phyloP scores from a whole-genome alignment of 2,329 filamentous ascomycete genomes.

The Cytospora chrysosperma region DNA sequence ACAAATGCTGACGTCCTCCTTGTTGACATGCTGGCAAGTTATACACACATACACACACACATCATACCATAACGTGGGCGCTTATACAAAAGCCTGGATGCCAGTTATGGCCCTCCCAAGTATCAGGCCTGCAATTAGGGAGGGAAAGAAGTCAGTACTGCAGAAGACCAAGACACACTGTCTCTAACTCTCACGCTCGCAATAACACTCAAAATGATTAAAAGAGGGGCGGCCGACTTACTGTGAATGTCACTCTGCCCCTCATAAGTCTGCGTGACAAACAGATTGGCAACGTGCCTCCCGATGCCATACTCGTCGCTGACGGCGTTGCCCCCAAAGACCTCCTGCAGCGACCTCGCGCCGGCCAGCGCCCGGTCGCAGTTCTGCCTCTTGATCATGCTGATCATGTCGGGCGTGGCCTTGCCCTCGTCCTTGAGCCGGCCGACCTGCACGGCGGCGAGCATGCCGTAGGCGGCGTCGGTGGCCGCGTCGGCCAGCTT shows the following conservation, averaged over 20 bases:
- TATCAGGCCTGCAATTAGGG: constrained; percentile 64
- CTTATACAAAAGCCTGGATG: constrained; percentile 74
- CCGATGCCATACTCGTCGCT: constrained; percentile 97
- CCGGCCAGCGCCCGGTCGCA: constrained; percentile 86
- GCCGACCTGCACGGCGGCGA: constrained; percentile 87
- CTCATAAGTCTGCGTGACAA: constrained; percentile 97
- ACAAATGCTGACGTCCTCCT: background rate
- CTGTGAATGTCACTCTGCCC: constrained; percentile 97
- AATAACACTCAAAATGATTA: too few species aligned
- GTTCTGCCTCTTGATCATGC: constrained; percentile 95
- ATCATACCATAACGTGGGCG: background rate
- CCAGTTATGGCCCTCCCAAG: constrained; percentile 67
- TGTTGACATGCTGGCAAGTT: too few species aligned
- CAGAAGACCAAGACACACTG: constrained; percentile 19
- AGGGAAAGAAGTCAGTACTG: constrained; percentile 31
- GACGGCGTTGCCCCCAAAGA: constrained; percentile 97
- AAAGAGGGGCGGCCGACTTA: constrained; percentile 48
- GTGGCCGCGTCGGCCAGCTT: constrained; percentile 92
- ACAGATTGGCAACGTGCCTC: constrained; percentile 91
- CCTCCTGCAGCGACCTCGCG: constrained; percentile 80
- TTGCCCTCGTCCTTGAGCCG: constrained; percentile 90
- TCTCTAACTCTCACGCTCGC: too few species aligned
- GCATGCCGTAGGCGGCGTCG: constrained; percentile 86
- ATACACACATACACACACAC: too few species aligned
- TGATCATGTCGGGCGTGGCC: constrained; percentile 91